Conservation (phyloP, 108 stramenopile species). For the Skeletonema potamos region DNA sequence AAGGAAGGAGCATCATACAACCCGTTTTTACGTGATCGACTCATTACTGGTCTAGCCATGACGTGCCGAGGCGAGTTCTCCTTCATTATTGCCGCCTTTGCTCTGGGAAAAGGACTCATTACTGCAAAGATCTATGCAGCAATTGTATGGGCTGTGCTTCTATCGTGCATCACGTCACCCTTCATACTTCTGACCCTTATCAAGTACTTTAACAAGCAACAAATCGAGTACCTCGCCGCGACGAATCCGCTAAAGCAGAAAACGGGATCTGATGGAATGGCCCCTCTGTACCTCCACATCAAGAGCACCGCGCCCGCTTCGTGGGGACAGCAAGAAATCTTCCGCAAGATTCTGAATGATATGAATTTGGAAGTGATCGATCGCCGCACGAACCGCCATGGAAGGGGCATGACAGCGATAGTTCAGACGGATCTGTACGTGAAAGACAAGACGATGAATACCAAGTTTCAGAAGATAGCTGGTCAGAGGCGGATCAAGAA, state of each 20-base stretch:
- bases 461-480: neutral
- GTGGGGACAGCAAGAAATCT: constrained; percentile 45
- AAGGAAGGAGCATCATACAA: constrained; percentile 13
- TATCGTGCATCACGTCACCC: constrained; percentile 36
- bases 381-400: constrained; percentile 19
- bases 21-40: constrained; percentile 29
- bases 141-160: constrained; percentile 46
- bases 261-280: constrained; percentile 18
- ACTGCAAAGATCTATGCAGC: constrained; percentile 31
- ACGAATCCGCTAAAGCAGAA: constrained; percentile 22
- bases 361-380: constrained; percentile 45
- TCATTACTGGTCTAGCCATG: constrained; percentile 46
- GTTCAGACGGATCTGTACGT: constrained; percentile 21
- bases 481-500: neutral
- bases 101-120: constrained; percentile 48
- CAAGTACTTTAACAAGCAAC: constrained; percentile 48
- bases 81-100: constrained; percentile 54
- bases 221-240: constrained; percentile 19
- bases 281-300: constrained; percentile 43
- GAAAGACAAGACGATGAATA: neutral
- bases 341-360: constrained; percentile 29
- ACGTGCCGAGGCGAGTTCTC: constrained; percentile 54
- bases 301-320: constrained; percentile 26
- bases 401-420: constrained; percentile 5
- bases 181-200: constrained; percentile 34